Evolutionary conservation across 2,329 filamentous ascomycete species (phyloP).

Genomic region (Hypocrella siamensis): DNA sequence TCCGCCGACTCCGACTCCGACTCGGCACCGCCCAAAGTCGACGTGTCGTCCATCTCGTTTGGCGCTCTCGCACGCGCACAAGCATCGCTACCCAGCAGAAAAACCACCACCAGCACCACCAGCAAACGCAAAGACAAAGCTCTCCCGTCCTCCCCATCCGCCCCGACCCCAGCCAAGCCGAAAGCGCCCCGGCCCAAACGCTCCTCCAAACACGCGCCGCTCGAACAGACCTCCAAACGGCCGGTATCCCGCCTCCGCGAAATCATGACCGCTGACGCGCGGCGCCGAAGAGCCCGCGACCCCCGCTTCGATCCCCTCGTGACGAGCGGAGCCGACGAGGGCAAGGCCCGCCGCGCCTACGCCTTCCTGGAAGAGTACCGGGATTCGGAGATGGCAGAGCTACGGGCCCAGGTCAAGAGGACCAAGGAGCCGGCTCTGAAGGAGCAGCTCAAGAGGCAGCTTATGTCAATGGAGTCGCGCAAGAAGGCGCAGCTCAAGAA

Average conservation of each 20-base stretch:
- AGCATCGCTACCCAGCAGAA: constrained; percentile 37
- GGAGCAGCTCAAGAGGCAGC: constrained; percentile 53
- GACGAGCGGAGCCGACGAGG: constrained; percentile 34
- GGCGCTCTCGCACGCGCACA: constrained; percentile 82
- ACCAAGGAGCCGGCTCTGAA: constrained; percentile 49
- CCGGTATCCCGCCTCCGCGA: constrained; percentile 70
- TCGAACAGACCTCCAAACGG: constrained; percentile 65
- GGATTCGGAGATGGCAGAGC: constrained; percentile 61
- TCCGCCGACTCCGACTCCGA: no score
- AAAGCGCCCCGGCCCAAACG: constrained; percentile 15
- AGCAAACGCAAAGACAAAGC: background rate
- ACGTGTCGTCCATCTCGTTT: constrained; percentile 57
- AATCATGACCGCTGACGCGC: constrained; percentile 35
- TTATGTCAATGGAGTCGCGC: constrained; percentile 66
- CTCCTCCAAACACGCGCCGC: constrained; percentile 76
- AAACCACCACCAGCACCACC: constrained; percentile 6
- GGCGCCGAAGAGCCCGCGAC: constrained; percentile 53
- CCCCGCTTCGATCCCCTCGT: constrained; percentile 67
- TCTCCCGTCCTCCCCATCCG: background rate
- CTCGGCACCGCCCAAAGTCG: constrained; percentile 21
- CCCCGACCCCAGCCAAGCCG: background rate
- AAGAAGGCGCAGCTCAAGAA: constrained; percentile 55
- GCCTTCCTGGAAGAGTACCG: constrained; percentile 79
- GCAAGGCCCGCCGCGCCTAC: constrained; percentile 56
- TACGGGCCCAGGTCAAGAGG: constrained; percentile 51